Base-by-base conservation (phyloP, 805 yeast species). In the Novakomyces olei region DNA sequence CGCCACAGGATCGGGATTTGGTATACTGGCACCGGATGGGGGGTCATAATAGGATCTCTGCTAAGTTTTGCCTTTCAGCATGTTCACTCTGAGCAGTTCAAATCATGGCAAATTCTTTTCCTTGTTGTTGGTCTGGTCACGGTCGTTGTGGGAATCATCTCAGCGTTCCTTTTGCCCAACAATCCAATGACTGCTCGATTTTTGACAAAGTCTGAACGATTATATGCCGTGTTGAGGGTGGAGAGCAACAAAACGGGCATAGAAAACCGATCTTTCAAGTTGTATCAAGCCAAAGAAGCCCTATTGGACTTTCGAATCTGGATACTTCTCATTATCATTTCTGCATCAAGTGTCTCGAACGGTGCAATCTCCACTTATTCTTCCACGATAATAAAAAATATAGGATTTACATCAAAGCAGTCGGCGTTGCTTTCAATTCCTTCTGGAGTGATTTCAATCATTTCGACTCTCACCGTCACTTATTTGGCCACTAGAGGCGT, bases 71-170 rank as follows among this genome's bases (percentile, higher is more conserved):
- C 65, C 2, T 41, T 60, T 30, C 45, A 30, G 1, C 48, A 60
- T 42, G 45, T 40, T 5, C 50, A 46, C 12, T 26, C 34, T 5
- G 28, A 58, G 44, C 12, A 18, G 15, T 26, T 39, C 15, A 39
- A 26, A 8, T 29, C 30, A 8, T 72, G 76, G 75, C 62, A 64
- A 41, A 44, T 69, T 12, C 60, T 69, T 34, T 63, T 60, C 25
- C 12, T 22, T 10, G n/a, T 22, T 10, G 9, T 22, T 12, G 25
- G 25, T 10, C 25, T 22, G n/a, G n/a, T 22, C 25, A 22, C 25
- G n/a, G 12, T 22, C 25, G 25, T 22, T 10, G n/a, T 22, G 3
- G 25, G 25, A 22, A 22, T 22, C 25, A 22, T 12, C 2, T 10
- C 12, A 10, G 9, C 9, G n/a, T 3, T 22, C 25, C 12, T 22